Evolutionary conservation across 257 asterid species (phyloP).

Genomic region (Perilla frutescens): DNA sequence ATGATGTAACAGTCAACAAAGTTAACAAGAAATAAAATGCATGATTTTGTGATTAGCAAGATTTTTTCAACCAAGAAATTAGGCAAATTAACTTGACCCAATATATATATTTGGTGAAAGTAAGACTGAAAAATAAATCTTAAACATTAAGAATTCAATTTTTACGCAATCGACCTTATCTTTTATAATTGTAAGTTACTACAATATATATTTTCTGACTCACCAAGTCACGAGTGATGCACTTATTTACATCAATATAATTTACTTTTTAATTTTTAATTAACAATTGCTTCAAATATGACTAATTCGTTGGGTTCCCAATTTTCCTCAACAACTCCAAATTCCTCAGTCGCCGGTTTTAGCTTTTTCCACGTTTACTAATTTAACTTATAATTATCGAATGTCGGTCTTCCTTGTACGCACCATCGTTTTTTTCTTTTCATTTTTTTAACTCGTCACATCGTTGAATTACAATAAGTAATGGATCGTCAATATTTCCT

Average conservation of each 20-base stretch:
- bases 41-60: too few relatives aligned
- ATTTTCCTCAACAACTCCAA: slow-evolving; percentile 22
- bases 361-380: slow-evolving; percentile 10
- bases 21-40: too few relatives aligned
- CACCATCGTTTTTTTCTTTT: neutral
- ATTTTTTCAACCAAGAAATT: too few relatives aligned
- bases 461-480: neutral
- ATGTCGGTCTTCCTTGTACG: slow-evolving; percentile 34
- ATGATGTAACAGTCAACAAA: neutral
- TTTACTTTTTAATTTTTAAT: neutral
- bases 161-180: too few relatives aligned
- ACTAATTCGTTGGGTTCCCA: slow-evolving; percentile 13
- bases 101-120: neutral
- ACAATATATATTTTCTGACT: too few relatives aligned
- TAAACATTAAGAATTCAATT: too few relatives aligned
- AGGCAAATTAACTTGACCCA: too few relatives aligned
- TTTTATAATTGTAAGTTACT: too few relatives aligned
- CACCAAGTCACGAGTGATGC: neutral
- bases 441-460: neutral
- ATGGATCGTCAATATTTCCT: slow-evolving; percentile 13
- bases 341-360: slow-evolving; percentile 5
- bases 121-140: too few relatives aligned
- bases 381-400: neutral
- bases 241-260: neutral
- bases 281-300: neutral